A percentile compares a stretch with the other conserved stretches of the same genome.
Evolutionary conservation across 768 basidiomycete genomes (phyloP).

Genomic region (Psilocybe cubensis): DNA sequence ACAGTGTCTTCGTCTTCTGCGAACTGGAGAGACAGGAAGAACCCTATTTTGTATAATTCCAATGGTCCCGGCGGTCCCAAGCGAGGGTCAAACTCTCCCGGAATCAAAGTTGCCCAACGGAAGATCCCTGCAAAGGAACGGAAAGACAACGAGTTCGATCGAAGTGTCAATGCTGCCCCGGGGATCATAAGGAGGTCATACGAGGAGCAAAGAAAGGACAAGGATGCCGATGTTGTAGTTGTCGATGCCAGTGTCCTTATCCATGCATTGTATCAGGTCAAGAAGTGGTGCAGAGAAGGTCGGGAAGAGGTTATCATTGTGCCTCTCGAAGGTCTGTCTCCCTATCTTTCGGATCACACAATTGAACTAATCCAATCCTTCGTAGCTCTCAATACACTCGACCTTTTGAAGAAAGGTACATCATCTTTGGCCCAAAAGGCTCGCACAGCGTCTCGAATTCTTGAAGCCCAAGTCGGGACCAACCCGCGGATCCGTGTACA

Average conservation of each 20-base stretch:
- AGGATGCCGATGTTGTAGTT: conserved; percentile 77
- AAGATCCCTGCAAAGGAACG: conserved; percentile 21
- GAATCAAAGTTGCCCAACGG: conserved; percentile 33
- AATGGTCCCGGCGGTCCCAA: conserved; percentile 26
- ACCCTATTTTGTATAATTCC: conserved; percentile 15
- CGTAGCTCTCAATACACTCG: conserved; percentile 86
- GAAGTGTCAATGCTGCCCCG: conserved; percentile 19
- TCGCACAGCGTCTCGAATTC: conserved; percentile 83
- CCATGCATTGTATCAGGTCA: conserved; percentile 76
- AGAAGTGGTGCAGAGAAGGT: conserved; percentile 80
- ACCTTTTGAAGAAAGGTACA: conserved; percentile 90
- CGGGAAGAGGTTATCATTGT: conserved; percentile 80
- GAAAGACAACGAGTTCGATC: conserved; percentile 23
- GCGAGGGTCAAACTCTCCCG: conserved; percentile 35
- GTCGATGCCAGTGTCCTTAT: conserved; percentile 85
- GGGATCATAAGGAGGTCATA: conserved; percentile 30
- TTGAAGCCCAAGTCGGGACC: conserved; percentile 85
- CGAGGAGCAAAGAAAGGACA: conserved; percentile 46
- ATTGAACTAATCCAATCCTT: neutral
- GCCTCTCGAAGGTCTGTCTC: conserved; percentile 81
- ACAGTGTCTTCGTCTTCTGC: conserved; percentile 57
- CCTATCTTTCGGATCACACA: neutral
- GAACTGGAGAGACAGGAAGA: conserved; percentile 63
- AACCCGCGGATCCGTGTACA: conserved; percentile 84
- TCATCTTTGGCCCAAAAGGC: conserved; percentile 80